phyloP scores from a whole-genome alignment of 2,329 filamentous ascomycete genomes.

The Ascocoryne sarcoides region DNA sequence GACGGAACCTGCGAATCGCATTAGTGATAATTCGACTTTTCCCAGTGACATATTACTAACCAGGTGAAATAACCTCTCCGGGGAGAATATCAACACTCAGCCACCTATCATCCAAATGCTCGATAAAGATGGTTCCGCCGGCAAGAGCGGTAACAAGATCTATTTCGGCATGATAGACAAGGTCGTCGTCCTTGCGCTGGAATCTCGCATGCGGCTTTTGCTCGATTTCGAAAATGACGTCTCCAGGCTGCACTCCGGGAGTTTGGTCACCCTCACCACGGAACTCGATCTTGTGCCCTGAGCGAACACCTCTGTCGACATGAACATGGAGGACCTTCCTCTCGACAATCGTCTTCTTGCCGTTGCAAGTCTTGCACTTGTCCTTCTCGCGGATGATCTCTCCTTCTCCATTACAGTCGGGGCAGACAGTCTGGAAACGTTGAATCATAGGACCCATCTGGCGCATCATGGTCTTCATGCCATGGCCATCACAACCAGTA shows the following conservation, averaged over 20 bases:
- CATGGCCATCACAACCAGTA: conserved; percentile 79
- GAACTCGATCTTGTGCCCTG: conserved; percentile 95
- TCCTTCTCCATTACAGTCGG: conserved; percentile 94
- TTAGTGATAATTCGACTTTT: conserved; percentile 18
- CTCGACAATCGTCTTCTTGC: conserved; percentile 97
- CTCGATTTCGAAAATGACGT: conserved; percentile 98
- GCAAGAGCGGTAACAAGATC: conserved; percentile 91
- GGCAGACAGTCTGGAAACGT: conserved; percentile 98
- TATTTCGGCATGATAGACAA: conserved; percentile 91
- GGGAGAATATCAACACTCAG: conserved; percentile 85
- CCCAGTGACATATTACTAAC: conserved; percentile 43
- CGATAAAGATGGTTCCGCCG: conserved; percentile 82
- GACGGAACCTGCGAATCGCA: conserved; percentile 57
- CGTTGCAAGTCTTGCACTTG: conserved; percentile 89
- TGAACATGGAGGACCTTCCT: conserved; percentile 97
- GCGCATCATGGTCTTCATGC: conserved; percentile 99
- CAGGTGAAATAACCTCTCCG: conserved; percentile 87
- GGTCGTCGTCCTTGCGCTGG: conserved; percentile 90
- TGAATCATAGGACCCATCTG: conserved; percentile 99
- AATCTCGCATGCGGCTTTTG: conserved; percentile 97
- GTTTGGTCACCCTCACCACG: conserved; percentile 93
- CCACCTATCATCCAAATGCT: conserved; percentile 97
- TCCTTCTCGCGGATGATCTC: conserved; percentile 97
- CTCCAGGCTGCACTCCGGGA: conserved; percentile 84
- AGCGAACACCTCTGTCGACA: conserved; percentile 88